Evolutionary conservation across 2,329 filamentous ascomycete species (phyloP).

Genomic region (Cercospora sojina): DNA sequence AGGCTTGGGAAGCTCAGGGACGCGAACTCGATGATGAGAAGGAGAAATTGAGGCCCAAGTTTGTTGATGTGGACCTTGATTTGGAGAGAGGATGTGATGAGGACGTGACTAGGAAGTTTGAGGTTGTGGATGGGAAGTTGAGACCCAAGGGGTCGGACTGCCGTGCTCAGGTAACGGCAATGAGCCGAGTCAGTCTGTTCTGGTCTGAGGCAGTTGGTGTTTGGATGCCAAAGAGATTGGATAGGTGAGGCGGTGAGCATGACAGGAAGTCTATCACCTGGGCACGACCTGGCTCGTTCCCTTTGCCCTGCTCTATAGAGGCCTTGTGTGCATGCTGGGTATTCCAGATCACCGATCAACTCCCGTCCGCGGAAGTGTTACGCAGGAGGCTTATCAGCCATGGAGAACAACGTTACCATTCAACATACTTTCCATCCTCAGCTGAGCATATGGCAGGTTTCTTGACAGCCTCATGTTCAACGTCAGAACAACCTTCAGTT

Average conservation of each 20-base stretch:
- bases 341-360: not conserved
- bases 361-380: not conserved
- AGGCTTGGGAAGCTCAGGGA: slow-evolving; percentile 27
- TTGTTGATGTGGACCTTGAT: slow-evolving; percentile 5
- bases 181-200: slow-evolving; percentile 29
- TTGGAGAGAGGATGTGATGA: not conserved
- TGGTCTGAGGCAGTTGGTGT: slow-evolving; percentile 31
- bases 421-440: not conserved
- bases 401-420: not conserved
- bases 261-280: not conserved
- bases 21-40: not conserved
- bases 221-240: slow-evolving; percentile 30
- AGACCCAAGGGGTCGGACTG: slow-evolving; percentile 20
- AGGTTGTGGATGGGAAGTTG: slow-evolving; percentile 6
- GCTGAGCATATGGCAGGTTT: not conserved
- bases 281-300: not conserved
- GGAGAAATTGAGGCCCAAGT: not conserved
- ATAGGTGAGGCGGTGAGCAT: not conserved
- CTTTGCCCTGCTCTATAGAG: not conserved
- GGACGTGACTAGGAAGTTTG: slow-evolving; percentile 4
- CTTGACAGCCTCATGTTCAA: not conserved
- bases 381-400: not conserved
- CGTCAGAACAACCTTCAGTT: not conserved
- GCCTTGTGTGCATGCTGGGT: not conserved
- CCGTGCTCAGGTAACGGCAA: slow-evolving; percentile 11